Conservation (phyloP, 2,329 filamentous ascomycete species). For the Aspergillus puulaauensis region DNA sequence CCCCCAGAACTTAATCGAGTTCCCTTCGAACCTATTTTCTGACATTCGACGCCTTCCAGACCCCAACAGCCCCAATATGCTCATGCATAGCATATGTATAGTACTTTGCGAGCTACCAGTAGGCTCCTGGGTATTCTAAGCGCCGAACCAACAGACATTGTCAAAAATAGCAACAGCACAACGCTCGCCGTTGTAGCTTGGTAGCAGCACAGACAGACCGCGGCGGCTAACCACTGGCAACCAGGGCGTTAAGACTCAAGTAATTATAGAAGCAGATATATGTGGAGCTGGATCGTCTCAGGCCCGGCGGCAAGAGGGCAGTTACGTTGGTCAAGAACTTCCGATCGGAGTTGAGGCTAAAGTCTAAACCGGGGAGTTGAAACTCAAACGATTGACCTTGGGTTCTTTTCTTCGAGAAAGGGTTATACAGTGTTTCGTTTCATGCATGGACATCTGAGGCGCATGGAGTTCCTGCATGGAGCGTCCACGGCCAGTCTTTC, state of each 20-base stretch:
- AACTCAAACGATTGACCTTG: background rate
- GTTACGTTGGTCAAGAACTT: background rate
- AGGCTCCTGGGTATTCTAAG: no score
- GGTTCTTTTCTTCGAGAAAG: background rate
- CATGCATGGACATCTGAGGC: background rate
- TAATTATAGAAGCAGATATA: constrained; percentile 1
- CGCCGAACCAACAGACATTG: background rate
- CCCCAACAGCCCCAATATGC: no score
- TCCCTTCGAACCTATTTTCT: no score
- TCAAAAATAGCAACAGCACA: background rate
- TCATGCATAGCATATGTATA: no score
- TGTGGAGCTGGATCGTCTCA: background rate
- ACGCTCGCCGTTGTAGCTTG: background rate
- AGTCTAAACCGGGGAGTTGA: background rate
- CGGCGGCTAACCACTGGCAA: background rate
- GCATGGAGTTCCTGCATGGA: background rate
- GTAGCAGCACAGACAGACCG: background rate
- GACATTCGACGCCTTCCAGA: no score
- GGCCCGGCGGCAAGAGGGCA: background rate
- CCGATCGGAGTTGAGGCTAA: background rate
- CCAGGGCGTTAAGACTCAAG: background rate
- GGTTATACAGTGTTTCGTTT: background rate
- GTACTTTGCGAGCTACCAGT: no score
- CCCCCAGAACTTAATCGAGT: no score
- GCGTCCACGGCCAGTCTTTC: background rate